Evolutionary conservation across 2,329 filamentous ascomycete genomes (phyloP), one percentile per base, ranked within the genome.

Genomic region (Alternaria metachromatica): DNA sequence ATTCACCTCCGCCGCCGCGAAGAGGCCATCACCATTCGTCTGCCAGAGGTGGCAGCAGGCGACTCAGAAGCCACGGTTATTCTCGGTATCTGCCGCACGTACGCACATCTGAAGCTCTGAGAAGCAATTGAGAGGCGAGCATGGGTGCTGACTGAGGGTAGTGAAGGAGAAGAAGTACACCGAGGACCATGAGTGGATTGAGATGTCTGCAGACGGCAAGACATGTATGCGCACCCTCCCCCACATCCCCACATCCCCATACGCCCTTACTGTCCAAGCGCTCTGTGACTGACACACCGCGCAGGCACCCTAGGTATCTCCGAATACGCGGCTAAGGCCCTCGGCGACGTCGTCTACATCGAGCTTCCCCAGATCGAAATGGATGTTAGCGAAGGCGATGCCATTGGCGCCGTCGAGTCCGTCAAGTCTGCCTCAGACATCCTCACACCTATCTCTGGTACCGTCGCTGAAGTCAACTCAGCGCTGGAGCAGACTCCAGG

Each of bases 371-470:
- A 90, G 71, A 78, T 86, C 60, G 90, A 89, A 69, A 84, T 89
- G 72, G 87, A 90, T 74, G 87, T 97, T 65, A 82, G 83, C 62
- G 87, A 89, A 61, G 94, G 94, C 75, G 95, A 98, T 78, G 87
- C 91, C 69, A 92, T 98, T 72, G 96, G 96, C 71, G 94, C 95
- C 64, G 95, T 99, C 73, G 96, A 99, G 85, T 97, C 94, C 3
- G 96, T 99, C 82, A 99, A 99, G 87, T 96, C 92, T 67, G 96
- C 96, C n/a, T 95, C 93, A 68, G 96, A 99, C 80, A 97, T 99
- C 85, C 91, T 97, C 84, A 90, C 93, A 13, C 96, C 96, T 18
- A 87, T 97, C 70, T 84, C 87, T 56, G 95, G 95, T 78, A 91
- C 84, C 72, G 88, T 99, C 65, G 86, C 88, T 41, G 88, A 91